Evolutionary conservation across 169 alveolate genomes (phyloP), one percentile per base, ranked within the genome.

Genomic region (Babesia ovata): DNA sequence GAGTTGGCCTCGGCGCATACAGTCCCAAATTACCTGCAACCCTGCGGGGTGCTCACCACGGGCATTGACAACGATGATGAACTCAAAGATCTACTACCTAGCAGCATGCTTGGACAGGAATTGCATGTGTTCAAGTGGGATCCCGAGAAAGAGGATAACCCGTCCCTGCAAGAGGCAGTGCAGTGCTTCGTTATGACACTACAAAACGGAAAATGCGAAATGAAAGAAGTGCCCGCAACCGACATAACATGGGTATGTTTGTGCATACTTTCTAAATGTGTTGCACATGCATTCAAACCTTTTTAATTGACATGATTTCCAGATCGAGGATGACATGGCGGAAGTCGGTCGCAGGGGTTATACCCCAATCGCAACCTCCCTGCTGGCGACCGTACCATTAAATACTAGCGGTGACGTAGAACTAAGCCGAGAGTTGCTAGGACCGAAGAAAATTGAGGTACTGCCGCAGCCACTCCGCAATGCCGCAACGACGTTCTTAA

Each of bases 211-310:
- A 29, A 22, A 21, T n/a, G 14, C 52, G 60, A 63, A 9, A 19
- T 36, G 45, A 58, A 24, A 19, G 50, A 63, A 14, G 67, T 45
- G 17, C 71, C 42, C 19, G 14, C 62, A 22, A 36, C 21, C 21
- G 82, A 79, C 44, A 60, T 79, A 19, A 45, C 42, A 57, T 79
- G 87, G 87, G 87, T 79, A 70, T 33, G 77, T 54, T 8, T 13
- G 59, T 21, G 26, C 16, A 14, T 21, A 52, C 11, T 29, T 48
- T 4, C 10, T 21, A 21, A 28, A 10, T 59, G 14, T 8, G 11
- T 45, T 45, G n/a, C 11, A 45, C 10, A 45, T 45, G 50, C 50
- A 13, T 17, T 16, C 10, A 8, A 1, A 26, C 21, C 10, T 0
- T 67, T 63, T 9, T 65, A 13, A 17, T 33, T 33, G 39, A 33